phyloP scores from a whole-genome alignment of 2,329 filamentous ascomycete species.

The Didymella pomorum region DNA sequence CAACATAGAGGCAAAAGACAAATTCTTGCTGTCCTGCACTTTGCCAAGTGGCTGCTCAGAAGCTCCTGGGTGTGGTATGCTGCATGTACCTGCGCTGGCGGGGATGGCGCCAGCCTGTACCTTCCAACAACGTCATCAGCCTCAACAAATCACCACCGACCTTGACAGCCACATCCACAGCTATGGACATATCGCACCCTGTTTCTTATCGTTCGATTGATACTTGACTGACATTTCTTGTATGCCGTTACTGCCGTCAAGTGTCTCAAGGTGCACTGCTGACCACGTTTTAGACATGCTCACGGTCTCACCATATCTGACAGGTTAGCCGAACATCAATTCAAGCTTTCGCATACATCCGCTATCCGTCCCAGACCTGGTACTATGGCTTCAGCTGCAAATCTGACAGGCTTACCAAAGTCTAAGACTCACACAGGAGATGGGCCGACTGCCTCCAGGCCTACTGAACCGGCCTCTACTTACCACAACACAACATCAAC shows the following conservation, averaged over 20 bases:
- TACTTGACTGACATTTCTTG: conserved; percentile 1
- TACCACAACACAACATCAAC: neutral
- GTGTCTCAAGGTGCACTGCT: conserved; percentile 8
- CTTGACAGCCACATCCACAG: neutral
- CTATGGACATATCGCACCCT: neutral
- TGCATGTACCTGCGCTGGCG: conserved; percentile 4
- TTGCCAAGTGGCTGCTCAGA: too few relatives aligned
- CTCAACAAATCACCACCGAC: conserved; percentile 17
- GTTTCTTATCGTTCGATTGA: neutral
- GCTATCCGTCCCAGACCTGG: neutral
- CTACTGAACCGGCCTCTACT: conserved; percentile 9
- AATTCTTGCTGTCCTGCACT: too few relatives aligned
- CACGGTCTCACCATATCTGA: conserved; percentile 12
- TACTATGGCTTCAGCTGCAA: conserved; percentile 43
- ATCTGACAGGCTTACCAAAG: conserved; percentile 40
- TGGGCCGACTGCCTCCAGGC: conserved; percentile 16
- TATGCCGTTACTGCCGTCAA: conserved; percentile 13
- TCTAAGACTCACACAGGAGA: conserved; percentile 33
- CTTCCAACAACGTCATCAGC: conserved; percentile 21
- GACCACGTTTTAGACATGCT: conserved; percentile 13
- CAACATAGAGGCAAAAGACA: too few relatives aligned
- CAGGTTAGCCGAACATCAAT: conserved; percentile 4
- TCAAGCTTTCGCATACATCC: conserved; percentile 21
- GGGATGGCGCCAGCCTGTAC: conserved; percentile 11
- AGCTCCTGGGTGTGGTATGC: too few relatives aligned